These are phyloP conservation scores for Fusarium ambrosium DNA, from an alignment of 2,329 filamentous ascomycete genomes.

Conservation along the genomic window DNA sequence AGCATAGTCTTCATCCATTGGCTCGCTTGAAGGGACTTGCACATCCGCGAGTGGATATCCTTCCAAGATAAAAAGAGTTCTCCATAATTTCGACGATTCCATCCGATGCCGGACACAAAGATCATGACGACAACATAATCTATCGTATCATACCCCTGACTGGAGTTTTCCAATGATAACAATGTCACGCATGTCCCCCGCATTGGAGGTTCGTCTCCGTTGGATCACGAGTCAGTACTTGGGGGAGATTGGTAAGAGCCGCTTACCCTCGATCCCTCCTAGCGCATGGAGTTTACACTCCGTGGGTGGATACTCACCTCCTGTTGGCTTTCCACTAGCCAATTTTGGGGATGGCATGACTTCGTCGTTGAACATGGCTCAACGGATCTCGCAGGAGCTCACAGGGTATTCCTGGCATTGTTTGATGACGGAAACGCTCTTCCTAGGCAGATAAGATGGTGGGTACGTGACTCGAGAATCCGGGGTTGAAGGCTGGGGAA, in stretches of 20 bases:
- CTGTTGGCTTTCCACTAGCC: neutral
- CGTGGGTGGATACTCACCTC: neutral
- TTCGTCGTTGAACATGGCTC: neutral
- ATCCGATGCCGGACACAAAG: neutral
- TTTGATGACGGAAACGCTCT: neutral
- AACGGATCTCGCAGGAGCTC: neutral
- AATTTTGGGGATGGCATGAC: neutral
- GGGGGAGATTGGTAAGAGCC: neutral
- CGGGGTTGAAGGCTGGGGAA: neutral
- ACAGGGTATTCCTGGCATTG: neutral
- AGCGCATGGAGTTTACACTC: neutral
- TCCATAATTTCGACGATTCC: neutral
- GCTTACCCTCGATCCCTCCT: neutral
- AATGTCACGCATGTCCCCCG: neutral
- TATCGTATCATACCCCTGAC: neutral
- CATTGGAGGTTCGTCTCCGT: constrained; percentile 2
- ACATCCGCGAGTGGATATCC: neutral
- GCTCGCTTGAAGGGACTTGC: neutral
- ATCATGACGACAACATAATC: neutral
- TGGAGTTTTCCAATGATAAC: neutral
- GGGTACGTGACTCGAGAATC: neutral
- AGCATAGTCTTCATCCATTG: neutral
- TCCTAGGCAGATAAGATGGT: neutral
- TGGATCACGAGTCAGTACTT: neutral
- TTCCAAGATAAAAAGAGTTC: neutral